These are phyloP conservation scores for Clausena lansium DNA, from an alignment of 345 rosid genomes.

Conservation along the genomic window DNA sequence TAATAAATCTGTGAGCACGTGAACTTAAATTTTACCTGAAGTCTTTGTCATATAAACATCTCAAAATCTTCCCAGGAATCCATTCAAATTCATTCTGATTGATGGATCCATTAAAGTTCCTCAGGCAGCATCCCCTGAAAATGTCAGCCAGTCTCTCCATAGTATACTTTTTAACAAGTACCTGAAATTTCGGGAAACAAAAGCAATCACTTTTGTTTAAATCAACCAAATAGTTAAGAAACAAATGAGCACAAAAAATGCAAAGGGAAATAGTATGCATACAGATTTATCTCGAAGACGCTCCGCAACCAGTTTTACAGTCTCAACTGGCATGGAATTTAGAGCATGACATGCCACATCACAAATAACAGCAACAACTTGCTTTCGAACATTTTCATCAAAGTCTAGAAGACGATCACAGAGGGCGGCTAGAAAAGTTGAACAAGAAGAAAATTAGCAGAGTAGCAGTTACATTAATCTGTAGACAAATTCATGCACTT, in stretches of 20 bases:
- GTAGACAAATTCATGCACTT: slow-evolving; percentile 31
- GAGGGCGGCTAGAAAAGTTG: slow-evolving; percentile 68
- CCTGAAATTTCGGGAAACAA: slow-evolving; percentile 41
- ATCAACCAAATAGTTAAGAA: slow-evolving; percentile 15
- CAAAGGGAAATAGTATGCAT: slow-evolving; percentile 31
- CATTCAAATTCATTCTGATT: slow-evolving; percentile 63
- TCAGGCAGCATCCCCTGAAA: slow-evolving; percentile 59
- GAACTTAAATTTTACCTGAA: slow-evolving; percentile 53
- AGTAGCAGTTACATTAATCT: slow-evolving; percentile 15
- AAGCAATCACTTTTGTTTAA: background rate
- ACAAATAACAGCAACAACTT: slow-evolving; percentile 87
- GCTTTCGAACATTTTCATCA: slow-evolving; percentile 94
- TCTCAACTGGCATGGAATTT: slow-evolving; percentile 64
- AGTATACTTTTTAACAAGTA: slow-evolving; percentile 77
- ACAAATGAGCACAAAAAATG: slow-evolving; percentile 9
- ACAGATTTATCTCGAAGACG: slow-evolving; percentile 98
- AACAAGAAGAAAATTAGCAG: slow-evolving; percentile 18
- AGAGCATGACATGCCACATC: slow-evolving; percentile 72
- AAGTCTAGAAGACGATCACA: slow-evolving; percentile 96
- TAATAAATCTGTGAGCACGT: background rate
- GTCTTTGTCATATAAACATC: slow-evolving; percentile 94
- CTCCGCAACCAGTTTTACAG: slow-evolving; percentile 76
- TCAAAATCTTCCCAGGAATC: slow-evolving; percentile 95
- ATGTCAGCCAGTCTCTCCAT: slow-evolving; percentile 90
- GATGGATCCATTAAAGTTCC: slow-evolving; percentile 47